Conservation (phyloP, 345 rosid genomes). For the thale cress (Arabidopsis thaliana) region TAIR10.1 NC_003076.8:5833001-5833500, state of each 20-base stretch:
- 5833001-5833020: conserved; percentile 1
- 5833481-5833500: not conserved
- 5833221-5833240: conserved; percentile 63
- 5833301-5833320: conserved; percentile 45
- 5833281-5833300: conserved; percentile 64
- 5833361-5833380: conserved; percentile 34
- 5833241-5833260: conserved; percentile 57
- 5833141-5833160: conserved; percentile 52
- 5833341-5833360: conserved; percentile 34
- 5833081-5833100: not conserved
- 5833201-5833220: conserved; percentile 51
- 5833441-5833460: not conserved
- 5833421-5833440: conserved; percentile 6
- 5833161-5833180: conserved; percentile 49
- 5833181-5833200: conserved; percentile 56
- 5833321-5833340: conserved; percentile 38
- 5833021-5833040: not conserved
- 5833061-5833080: too few species aligned
- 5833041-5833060: too few species aligned
- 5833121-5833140: not conserved
- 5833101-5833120: not conserved
- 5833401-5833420: conserved; percentile 25
- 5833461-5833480: not conserved
- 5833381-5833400: conserved; percentile 47
- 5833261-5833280: conserved; percentile 54